A percentile compares a stretch with the other conserved stretches of the same genome.
Conservation (phyloP, 2,329 filamentous ascomycete genomes). For the Ascochyta koolunga region DNA sequence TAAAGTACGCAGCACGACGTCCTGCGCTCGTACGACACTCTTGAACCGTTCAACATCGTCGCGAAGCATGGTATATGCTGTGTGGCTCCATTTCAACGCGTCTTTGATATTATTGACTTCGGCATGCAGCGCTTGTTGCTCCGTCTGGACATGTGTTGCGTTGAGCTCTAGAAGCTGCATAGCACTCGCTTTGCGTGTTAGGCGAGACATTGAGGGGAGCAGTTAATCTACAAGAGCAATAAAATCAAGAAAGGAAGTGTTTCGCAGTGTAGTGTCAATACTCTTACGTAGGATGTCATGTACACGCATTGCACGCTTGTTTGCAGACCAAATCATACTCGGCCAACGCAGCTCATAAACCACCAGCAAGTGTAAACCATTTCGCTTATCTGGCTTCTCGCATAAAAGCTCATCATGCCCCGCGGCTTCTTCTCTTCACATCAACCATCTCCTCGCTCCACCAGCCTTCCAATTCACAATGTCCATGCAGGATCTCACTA, state of each 20-base stretch:
- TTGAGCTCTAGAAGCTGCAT: conserved; percentile 2
- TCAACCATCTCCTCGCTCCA: no score
- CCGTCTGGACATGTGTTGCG: neutral
- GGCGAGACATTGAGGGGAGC: neutral
- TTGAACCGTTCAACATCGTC: conserved; percentile 6
- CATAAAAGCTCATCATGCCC: no score
- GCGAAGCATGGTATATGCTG: neutral
- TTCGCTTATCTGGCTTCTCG: no score
- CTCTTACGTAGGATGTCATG: neutral
- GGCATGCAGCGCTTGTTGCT: neutral
- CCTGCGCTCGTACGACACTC: neutral
- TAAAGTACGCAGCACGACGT: neutral
- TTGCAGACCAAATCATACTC: no score
- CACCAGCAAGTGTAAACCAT: no score
- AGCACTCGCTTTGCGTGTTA: neutral
- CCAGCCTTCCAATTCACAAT: neutral
- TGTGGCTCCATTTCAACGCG: neutral
- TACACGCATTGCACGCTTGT: no score
- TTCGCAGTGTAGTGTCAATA: neutral
- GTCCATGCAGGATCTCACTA: neutral
- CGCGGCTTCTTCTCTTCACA: no score
- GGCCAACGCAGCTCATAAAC: no score
- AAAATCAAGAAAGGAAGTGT: neutral
- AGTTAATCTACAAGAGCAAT: neutral
- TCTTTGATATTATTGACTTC: neutral